phyloP scores from a whole-genome alignment of 2,329 filamentous ascomycete genomes.

The Stachybotrys echinatus region DNA sequence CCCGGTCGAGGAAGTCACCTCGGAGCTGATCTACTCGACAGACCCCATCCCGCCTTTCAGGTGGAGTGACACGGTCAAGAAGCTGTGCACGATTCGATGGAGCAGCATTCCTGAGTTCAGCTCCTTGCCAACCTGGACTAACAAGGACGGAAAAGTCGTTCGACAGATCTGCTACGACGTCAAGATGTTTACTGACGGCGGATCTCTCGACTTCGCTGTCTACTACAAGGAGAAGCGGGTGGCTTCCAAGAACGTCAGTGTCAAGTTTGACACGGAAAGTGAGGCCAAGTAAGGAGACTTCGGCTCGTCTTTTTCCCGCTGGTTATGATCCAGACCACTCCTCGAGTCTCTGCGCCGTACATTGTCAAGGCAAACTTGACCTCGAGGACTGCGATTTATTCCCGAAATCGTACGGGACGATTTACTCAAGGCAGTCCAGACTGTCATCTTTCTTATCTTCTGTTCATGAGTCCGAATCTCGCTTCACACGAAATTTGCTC shows the following conservation, averaged over 20 bases:
- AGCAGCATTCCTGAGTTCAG: constrained; percentile 2
- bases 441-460: too few species aligned
- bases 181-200: constrained; percentile 14
- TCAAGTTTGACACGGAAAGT: constrained; percentile 9
- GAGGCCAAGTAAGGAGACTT: not conserved
- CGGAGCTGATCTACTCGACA: constrained; percentile 6
- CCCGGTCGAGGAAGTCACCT: constrained; percentile 3
- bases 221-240: constrained; percentile 8
- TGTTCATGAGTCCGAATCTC: too few species aligned
- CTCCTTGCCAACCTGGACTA: constrained; percentile 8
- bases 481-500: too few species aligned
- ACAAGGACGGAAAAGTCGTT: constrained; percentile 5
- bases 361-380: too few species aligned
- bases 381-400: too few species aligned
- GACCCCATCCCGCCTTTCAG: not conserved
- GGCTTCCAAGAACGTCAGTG: constrained; percentile 9
- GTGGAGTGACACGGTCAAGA: not conserved
- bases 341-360: too few species aligned
- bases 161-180: constrained; percentile 1
- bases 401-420: too few species aligned
- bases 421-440: too few species aligned
- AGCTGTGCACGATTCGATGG: constrained; percentile 15
- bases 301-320: too few species aligned
- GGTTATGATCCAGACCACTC: too few species aligned
- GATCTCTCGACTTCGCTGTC: constrained; percentile 14